Base-by-base conservation (phyloP, 2,329 filamentous ascomycete genomes). In the Pseudophaeomoniella oleicola region DNA sequence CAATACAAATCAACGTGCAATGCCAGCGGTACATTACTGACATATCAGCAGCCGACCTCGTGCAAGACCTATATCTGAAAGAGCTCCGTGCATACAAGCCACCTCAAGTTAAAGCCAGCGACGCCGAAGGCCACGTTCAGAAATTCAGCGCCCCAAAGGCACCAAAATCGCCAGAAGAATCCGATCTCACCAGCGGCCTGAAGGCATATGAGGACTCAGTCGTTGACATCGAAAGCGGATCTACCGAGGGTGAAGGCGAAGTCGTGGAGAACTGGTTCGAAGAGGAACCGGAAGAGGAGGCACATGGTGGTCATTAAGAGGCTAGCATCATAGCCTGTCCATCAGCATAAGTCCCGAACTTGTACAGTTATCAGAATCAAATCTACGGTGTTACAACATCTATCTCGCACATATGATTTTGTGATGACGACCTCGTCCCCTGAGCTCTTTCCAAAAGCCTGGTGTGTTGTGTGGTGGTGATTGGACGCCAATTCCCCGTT, bases 11-110 rank as follows among this genome's bases (percentile, higher is more conserved):
- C 13, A 32, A 9, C 31, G 10, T 19, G 12, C 12, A 9, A 15
- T 11, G 10, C 27, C 29, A 32, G 22, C 17, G 10, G 32, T 15
- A 37, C 18, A 15, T 5, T 34, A 19, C 35, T 36, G 17, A 36
- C 17, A 32, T 4, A 15, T 4, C 16, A 46, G 27, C 57, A 96
- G 90, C 84, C 76, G 90, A 98, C 64, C 77, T 94, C 55, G 84
- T 98, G 53, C 90, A 96, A 67, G 88, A 96, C 60, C 75, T 98
- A 57, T 98, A 98, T 73, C 78, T 98, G 52, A 81, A 80, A 63
- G 87, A 96, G 67, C 78, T 98, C 58, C 90, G 88, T 69, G 75
- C 77, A 64, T 96, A 94, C 81, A 96, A 96, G 75, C 69, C 78
- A 46, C 69, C 82, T 39, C 69, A 76, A 49, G 59, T 88, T 66